These are phyloP conservation scores for Gossypium trilobum DNA, from an alignment of 441 rosid genomes.

Conservation along the genomic window DNA sequence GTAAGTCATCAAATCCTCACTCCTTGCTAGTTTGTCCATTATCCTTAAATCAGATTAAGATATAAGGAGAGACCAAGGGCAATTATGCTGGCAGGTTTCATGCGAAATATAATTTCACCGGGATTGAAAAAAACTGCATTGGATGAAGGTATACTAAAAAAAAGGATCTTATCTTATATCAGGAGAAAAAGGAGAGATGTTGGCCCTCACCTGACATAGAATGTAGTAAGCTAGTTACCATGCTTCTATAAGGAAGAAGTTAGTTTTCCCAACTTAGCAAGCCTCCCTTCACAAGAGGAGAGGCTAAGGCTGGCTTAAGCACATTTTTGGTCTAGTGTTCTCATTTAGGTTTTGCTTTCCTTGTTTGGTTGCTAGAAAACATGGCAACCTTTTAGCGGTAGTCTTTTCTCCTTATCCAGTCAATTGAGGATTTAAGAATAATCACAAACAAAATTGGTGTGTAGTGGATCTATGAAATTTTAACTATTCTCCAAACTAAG, in stretches of 20 bases:
- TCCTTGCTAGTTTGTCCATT: background rate
- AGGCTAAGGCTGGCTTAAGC: background rate
- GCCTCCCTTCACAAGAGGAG: constrained; percentile 3
- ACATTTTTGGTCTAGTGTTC: background rate
- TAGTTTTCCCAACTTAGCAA: background rate
- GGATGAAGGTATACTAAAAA: background rate
- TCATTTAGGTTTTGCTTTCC: constrained; percentile 3
- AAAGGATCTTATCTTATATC: background rate
- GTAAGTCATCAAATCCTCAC: constrained; percentile 33
- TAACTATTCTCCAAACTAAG: background rate
- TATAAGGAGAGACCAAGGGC: background rate
- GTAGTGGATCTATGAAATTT: background rate
- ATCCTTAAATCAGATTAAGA: constrained; percentile 3
- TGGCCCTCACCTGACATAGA: background rate
- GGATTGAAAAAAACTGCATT: background rate
- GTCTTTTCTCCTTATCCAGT: constrained; percentile 2
- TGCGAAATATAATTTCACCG: background rate
- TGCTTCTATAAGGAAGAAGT: background rate
- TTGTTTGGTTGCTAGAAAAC: background rate
- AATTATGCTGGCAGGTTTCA: background rate
- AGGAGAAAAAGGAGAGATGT: background rate
- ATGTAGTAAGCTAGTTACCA: background rate
- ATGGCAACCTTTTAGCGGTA: background rate
- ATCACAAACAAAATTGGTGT: background rate
- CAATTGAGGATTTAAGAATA: background rate